Conservation (phyloP, 768 basidiomycete species). For the Rhizopogon roseolus region DNA sequence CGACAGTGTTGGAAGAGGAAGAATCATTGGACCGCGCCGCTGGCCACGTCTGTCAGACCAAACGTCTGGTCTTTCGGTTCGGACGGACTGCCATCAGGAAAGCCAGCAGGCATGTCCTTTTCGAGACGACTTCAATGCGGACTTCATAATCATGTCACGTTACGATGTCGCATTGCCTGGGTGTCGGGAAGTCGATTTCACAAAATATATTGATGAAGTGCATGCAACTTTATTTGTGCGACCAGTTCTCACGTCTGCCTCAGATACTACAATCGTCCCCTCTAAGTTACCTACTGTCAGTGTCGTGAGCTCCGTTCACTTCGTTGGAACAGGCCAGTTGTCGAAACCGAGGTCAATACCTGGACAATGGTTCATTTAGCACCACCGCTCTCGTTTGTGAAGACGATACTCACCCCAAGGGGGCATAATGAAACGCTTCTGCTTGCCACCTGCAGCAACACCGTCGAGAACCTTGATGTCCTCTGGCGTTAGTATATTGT, state of each 20-base stretch:
- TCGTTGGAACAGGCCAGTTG: constrained; percentile 42
- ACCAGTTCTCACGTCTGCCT: not conserved
- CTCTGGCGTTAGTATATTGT: constrained; percentile 38
- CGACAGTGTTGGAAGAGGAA: too few species aligned
- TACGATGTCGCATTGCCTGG: too few species aligned
- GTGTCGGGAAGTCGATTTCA: not conserved
- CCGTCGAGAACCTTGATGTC: constrained; percentile 56
- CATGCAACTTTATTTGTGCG: not conserved
- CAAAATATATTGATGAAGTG: not conserved
- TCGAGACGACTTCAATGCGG: too few species aligned
- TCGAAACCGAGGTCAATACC: constrained; percentile 68
- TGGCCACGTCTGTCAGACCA: too few species aligned
- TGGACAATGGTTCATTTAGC: constrained; percentile 20
- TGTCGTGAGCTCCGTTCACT: not conserved
- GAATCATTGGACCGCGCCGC: too few species aligned
- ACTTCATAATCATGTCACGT: too few species aligned
- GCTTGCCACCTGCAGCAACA: constrained; percentile 55
- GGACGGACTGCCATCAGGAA: too few species aligned
- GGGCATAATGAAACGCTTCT: constrained; percentile 64
- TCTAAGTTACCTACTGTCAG: not conserved
- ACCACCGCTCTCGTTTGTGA: constrained; percentile 2
- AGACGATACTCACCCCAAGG: constrained; percentile 55
- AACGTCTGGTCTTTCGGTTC: too few species aligned
- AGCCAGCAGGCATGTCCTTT: too few species aligned
- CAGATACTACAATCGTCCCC: not conserved